Conservation (phyloP, 2,329 filamentous ascomycete genomes). For the Cytospora chrysosperma region DNA sequence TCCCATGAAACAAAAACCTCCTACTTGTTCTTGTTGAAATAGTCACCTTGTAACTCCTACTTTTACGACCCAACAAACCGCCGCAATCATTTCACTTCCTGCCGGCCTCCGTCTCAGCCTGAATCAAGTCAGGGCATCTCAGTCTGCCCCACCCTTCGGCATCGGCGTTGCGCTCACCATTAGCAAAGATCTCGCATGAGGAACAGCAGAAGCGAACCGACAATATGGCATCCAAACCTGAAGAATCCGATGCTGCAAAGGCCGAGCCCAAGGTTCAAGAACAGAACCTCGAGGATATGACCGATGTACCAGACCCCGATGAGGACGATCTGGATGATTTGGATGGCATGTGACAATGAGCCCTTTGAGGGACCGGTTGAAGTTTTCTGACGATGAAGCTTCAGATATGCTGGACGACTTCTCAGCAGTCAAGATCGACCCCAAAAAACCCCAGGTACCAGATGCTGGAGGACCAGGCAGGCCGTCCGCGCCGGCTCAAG, state of each 20-base stretch:
- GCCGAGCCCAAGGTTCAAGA: conserved; percentile 29
- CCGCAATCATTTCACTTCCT: neutral
- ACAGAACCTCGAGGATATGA: conserved; percentile 35
- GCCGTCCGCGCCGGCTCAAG: conserved; percentile 28
- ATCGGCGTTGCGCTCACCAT: neutral
- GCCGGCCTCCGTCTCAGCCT: neutral
- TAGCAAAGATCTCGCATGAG: neutral
- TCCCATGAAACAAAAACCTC: neutral
- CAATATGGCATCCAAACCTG: conserved; percentile 27
- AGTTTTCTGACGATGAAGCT: conserved; percentile 19
- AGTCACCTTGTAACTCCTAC: neutral
- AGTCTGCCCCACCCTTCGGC: neutral
- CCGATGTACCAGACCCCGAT: conserved; percentile 79
- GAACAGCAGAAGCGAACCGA: neutral
- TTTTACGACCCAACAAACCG: neutral
- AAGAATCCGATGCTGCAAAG: conserved; percentile 20
- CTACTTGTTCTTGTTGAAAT: neutral
- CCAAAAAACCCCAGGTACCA: conserved; percentile 38
- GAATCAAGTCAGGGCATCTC: neutral
- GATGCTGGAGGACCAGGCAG: conserved; percentile 27
- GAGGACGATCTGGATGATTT: conserved; percentile 91
- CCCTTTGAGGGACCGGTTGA: neutral
- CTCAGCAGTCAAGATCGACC: conserved; percentile 60
- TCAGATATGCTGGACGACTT: conserved; percentile 93
- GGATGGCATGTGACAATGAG: conserved; percentile 61